phyloP scores from a whole-genome alignment of 2,329 filamentous ascomycete species.

The Venturia aucupariae region DNA sequence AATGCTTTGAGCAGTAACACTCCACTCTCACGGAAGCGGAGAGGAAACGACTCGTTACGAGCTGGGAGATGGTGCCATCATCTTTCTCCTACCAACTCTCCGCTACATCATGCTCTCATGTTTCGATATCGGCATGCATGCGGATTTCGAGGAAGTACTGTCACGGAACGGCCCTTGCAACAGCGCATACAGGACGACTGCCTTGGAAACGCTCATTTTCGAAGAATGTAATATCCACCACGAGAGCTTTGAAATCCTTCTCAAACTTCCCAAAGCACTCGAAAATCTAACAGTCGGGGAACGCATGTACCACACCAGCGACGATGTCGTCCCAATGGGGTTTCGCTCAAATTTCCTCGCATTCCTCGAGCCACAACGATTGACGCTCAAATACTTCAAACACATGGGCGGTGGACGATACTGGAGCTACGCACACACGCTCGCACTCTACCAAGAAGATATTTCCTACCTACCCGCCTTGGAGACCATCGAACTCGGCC shows the following conservation, averaged over 20 bases:
- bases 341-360: background rate
- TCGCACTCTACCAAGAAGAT: background rate
- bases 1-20: background rate
- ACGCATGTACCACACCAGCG: slow-evolving; percentile 2
- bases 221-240: slow-evolving; percentile 11
- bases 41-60: background rate
- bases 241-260: background rate
- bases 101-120: background rate
- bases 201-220: slow-evolving; percentile 4
- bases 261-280: slow-evolving; percentile 3
- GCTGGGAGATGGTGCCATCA: background rate
- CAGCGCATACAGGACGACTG: background rate
- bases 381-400: slow-evolving; percentile 6
- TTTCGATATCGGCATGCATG: background rate
- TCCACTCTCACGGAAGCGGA: background rate
- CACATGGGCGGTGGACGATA: background rate
- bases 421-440: background rate
- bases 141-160: background rate
- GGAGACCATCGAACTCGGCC: background rate
- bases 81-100: slow-evolving; percentile 8
- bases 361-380: background rate
- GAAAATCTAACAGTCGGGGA: slow-evolving; percentile 1
- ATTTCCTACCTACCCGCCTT: background rate
- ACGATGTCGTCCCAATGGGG: background rate
- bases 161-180: background rate